phyloP scores from a whole-genome alignment of 2,329 filamentous ascomycete genomes.

The Berkeleyomyces rouxiae region DNA sequence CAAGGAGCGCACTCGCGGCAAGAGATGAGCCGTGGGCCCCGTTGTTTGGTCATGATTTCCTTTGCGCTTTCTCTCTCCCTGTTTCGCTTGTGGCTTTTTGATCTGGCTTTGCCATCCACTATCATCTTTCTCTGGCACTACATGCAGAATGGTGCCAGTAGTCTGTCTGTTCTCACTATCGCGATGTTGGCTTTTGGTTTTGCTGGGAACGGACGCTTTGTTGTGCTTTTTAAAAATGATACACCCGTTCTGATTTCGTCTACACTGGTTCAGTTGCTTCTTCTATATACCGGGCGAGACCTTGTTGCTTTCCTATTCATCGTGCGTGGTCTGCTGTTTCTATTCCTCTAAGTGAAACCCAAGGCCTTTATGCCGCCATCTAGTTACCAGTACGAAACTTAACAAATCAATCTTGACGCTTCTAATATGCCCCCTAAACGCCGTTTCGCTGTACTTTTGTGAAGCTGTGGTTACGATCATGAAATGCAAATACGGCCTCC shows the following conservation, averaged over 20 bases:
- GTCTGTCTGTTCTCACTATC: not conserved
- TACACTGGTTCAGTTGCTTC: not conserved
- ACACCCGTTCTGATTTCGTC: not conserved
- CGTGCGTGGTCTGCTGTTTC: no score
- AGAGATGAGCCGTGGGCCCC: conserved; percentile 3
- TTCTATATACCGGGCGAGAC: no score
- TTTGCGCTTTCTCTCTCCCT: not conserved
- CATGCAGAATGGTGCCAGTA: not conserved
- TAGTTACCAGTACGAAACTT: no score
- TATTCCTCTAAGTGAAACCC: no score
- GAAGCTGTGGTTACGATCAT: not conserved
- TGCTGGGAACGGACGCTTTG: not conserved
- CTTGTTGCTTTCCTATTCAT: no score
- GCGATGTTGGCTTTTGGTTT: not conserved
- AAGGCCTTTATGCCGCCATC: no score
- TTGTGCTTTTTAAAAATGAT: conserved; percentile 1
- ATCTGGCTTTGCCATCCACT: not conserved
- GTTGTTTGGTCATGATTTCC: not conserved
- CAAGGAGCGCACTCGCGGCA: conserved; percentile 23
- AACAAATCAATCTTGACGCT: no score
- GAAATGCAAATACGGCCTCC: not conserved
- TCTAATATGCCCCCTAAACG: no score
- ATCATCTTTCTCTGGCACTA: not conserved
- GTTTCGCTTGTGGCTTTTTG: not conserved
- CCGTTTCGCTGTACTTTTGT: no score